phyloP scores from a whole-genome alignment of 2,329 filamentous ascomycete species.

The Leptodontidium sp. region DNA sequence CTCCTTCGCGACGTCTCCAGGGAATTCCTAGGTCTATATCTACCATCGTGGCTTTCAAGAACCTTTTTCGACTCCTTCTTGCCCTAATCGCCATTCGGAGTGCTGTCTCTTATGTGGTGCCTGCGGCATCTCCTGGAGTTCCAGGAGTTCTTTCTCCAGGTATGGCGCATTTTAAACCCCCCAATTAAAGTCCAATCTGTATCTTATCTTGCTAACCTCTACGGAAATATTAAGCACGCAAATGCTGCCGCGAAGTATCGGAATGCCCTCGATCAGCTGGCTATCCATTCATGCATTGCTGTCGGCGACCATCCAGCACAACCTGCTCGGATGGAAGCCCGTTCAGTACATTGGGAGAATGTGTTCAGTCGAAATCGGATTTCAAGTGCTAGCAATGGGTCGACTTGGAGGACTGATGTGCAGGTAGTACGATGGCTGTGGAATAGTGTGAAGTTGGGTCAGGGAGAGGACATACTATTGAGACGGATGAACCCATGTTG shows the following conservation, averaged over 20 bases:
- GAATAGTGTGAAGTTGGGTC: neutral
- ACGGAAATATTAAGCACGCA: neutral
- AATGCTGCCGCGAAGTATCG: conserved; percentile 12
- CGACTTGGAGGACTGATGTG: neutral
- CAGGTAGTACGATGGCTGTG: neutral
- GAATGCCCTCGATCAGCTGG: conserved; percentile 5
- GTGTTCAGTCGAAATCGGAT: conserved; percentile 1
- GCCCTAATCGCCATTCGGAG: neutral
- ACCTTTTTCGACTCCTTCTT: neutral
- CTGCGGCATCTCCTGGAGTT: neutral
- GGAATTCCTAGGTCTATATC: neutral
- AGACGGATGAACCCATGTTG: neutral
- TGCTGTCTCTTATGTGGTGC: conserved; percentile 2
- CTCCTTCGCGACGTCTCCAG: neutral
- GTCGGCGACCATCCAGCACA: conserved; percentile 12
- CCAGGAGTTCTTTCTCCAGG: conserved; percentile 2
- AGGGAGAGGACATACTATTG: neutral
- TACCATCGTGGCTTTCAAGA: conserved; percentile 1
- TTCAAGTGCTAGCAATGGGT: neutral
- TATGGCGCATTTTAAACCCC: neutral
- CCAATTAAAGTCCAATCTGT: neutral
- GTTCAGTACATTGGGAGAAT: conserved; percentile 5
- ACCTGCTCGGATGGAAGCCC: conserved; percentile 12
- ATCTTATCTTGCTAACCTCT: neutral
- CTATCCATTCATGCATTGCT: conserved; percentile 11